These are phyloP conservation scores for Acanthamoeba lenticulata DNA, from an alignment of 208 protist species.

Conservation along the genomic window DNA sequence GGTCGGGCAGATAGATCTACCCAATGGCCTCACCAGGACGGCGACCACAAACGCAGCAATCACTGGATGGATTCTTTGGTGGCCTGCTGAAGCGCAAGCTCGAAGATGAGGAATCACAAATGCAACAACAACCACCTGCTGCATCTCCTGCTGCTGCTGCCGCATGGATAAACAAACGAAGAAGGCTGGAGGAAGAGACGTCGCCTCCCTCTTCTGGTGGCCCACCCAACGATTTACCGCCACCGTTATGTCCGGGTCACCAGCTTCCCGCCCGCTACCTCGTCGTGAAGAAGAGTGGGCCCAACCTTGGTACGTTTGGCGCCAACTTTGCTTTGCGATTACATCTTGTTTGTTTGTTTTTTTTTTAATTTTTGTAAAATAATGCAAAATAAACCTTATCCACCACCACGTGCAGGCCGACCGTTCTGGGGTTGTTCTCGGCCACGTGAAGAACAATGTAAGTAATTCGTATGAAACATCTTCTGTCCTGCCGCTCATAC, in stretches of 20 bases:
- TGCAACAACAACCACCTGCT: neutral
- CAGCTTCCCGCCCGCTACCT: neutral
- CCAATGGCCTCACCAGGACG: neutral
- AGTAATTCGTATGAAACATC: neutral
- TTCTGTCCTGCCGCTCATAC: neutral
- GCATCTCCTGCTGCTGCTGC: neutral
- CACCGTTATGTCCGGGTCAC: neutral
- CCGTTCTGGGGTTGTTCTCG: neutral
- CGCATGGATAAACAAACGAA: neutral
- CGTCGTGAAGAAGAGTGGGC: neutral
- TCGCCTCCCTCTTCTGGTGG: neutral
- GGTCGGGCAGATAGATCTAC: too few species aligned
- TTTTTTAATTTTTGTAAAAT: neutral
- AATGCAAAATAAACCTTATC: neutral
- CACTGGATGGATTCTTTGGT: neutral
- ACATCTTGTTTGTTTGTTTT: neutral
- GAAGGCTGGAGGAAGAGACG: neutral
- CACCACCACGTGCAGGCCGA: neutral
- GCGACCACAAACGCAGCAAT: neutral
- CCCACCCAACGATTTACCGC: neutral
- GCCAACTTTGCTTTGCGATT: too few species aligned
- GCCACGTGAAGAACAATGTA: neutral
- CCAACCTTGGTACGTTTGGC: neutral
- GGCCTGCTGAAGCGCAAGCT: neutral
- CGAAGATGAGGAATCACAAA: neutral